These are phyloP conservation scores for Umbelopsis ramanniana DNA, from an alignment of 192 early-diverging fungal genomes.

Conservation along the genomic window DNA sequence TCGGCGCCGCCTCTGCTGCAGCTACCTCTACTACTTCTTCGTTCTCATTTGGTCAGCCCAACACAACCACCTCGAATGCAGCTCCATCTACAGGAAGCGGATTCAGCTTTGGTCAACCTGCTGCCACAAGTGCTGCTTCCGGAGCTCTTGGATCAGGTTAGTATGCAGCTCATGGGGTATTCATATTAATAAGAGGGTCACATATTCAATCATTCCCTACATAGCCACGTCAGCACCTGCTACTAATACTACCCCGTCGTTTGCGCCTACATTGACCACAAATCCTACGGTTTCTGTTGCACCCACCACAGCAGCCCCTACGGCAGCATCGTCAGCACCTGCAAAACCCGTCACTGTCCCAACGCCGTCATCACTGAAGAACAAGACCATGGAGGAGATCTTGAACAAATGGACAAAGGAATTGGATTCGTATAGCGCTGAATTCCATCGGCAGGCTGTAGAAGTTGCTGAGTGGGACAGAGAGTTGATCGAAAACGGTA, in stretches of 20 bases:
- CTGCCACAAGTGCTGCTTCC: background rate
- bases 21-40: conserved; percentile 33
- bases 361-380: conserved; percentile 67
- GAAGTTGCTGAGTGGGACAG: conserved; percentile 88
- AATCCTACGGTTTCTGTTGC: conserved; percentile 44
- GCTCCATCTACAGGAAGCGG: conserved; percentile 25
- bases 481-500: conserved; percentile 82
- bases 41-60: conserved; percentile 34
- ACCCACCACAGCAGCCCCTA: conserved; percentile 33
- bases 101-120: conserved; percentile 22
- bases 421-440: conserved; percentile 75
- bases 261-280: conserved; percentile 30
- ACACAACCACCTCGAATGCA: conserved; percentile 37
- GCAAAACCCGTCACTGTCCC: conserved; percentile 44
- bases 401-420: conserved; percentile 88
- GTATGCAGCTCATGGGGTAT: background rate
- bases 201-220: background rate
- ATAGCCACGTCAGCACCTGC: conserved; percentile 36
- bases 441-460: conserved; percentile 85
- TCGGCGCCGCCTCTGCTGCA: conserved; percentile 21
- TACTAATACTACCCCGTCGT: conserved; percentile 33
- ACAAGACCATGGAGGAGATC: conserved; percentile 91
- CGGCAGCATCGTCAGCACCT: conserved; percentile 44
- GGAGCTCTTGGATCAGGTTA: background rate
- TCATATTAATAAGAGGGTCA: too few relatives aligned